A percentile compares a stretch with the other conserved stretches of the same genome.
These are phyloP conservation scores for Oryza nivara DNA, from an alignment of 176 grass and related monocot genomes.

Conservation along the genomic window DNA sequence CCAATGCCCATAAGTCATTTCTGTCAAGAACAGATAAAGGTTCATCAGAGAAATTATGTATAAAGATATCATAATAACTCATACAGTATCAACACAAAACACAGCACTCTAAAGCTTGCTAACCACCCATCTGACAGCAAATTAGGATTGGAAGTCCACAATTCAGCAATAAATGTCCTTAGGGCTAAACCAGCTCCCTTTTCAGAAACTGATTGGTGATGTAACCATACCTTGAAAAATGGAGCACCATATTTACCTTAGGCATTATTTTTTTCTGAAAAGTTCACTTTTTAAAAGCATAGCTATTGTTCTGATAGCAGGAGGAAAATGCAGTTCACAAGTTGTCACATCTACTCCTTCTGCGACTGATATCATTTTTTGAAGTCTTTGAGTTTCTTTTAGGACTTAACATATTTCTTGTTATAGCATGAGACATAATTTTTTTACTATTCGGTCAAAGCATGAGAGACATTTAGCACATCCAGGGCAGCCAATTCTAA, in stretches of 20 bases:
- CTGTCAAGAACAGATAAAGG: constrained; percentile 49
- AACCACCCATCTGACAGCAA: background rate
- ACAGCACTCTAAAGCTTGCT: background rate
- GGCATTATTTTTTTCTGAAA: constrained; percentile 4
- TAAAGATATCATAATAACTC: background rate
- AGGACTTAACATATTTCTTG: background rate
- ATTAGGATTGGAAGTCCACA: background rate
- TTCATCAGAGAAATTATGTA: constrained; percentile 29
- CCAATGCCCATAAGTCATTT: constrained; percentile 97
- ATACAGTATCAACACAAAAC: constrained; percentile 1
- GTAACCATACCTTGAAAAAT: background rate
- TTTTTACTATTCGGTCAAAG: background rate
- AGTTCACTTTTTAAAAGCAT: background rate
- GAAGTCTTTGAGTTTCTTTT: background rate
- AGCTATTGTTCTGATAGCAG: background rate
- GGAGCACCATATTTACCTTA: background rate
- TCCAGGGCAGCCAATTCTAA: background rate
- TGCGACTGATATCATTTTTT: background rate
- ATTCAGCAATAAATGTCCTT: background rate
- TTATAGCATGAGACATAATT: background rate
- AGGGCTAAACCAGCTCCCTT: background rate
- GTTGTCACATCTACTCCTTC: background rate
- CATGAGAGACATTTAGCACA: background rate
- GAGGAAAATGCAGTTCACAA: background rate
- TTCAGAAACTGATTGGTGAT: background rate